A percentile compares a stretch with the other conserved stretches of the same genome.
Evolutionary conservation across 164 flowering plant species (phyloP).

Genomic region (Saururus chinensis): DNA sequence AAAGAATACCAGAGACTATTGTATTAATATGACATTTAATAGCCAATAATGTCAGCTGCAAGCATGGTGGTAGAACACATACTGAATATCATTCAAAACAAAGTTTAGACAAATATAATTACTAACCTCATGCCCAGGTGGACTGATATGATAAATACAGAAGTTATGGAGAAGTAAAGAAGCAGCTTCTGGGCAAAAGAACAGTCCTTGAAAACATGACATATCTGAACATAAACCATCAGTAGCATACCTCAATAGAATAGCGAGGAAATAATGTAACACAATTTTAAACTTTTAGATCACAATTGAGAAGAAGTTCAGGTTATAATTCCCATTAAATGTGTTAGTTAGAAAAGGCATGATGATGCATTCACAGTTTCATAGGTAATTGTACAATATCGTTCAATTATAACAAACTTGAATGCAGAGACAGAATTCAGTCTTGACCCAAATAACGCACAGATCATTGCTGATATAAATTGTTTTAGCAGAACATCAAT

Average conservation of each 20-base stretch:
- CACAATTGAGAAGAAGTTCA: too few relatives aligned
- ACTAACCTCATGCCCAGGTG: conserved; percentile 90
- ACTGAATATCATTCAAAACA: neutral
- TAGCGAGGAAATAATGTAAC: neutral
- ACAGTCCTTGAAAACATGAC: conserved; percentile 85
- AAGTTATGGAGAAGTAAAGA: conserved; percentile 77
- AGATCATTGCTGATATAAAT: too few relatives aligned
- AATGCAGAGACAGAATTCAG: too few relatives aligned
- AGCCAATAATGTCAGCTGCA: neutral
- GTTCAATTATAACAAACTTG: too few relatives aligned
- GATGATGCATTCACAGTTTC: too few relatives aligned
- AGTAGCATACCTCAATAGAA: neutral
- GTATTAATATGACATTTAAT: conserved; percentile 8
- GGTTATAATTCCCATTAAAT: too few relatives aligned
- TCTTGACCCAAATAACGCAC: too few relatives aligned
- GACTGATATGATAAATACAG: conserved; percentile 82
- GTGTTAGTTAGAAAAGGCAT: too few relatives aligned
- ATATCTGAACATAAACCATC: conserved; percentile 38
- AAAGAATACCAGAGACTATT: conserved; percentile 12
- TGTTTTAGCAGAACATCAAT: too few relatives aligned
- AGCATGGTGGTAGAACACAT: neutral
- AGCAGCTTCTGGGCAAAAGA: conserved; percentile 80
- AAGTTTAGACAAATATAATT: conserved; percentile 7
- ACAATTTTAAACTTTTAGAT: too few relatives aligned
- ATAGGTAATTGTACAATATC: too few relatives aligned